Evolutionary conservation across 306 rosid genomes (phyloP), one percentile per base, ranked within the genome.

Genomic region (Vicia faba): DNA sequence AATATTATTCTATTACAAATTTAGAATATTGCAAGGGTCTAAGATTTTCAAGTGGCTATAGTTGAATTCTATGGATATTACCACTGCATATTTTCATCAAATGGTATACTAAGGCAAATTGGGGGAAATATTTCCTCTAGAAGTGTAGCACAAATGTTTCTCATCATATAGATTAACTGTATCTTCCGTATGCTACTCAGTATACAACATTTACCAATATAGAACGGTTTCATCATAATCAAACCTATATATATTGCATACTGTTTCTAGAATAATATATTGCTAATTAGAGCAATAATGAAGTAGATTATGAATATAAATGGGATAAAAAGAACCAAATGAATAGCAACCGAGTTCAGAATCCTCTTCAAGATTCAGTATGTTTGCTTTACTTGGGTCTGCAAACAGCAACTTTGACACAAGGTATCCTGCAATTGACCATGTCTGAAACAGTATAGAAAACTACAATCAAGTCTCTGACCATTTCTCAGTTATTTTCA

Each of bases 351-450:
- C n/a, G 0, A 56, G 97, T 48, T 86, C 90, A 45, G 95, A 77
- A 75, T 91, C 97, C 79, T 91, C 95, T 75, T 85, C 97, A 0
- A 87, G 84, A 48, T 78, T 74, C 43, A 91, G 72, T 44, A 91
- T 77, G 61, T 70, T 85, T 64, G 97, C 90, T 76, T 86, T 91
- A 35, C 81, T 77, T 6, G 95, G 92, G 25, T 91, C 87, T 13
- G 85, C 84, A 5, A 87, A 86, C 48, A 91, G 82, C 69, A 80
- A 66, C 75, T 87, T 91, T 8, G 88, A 76, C 54, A 86, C 90
- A 20, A 87, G 92, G n/a, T 80, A 86, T 64, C 97, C 95, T 11
- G 90, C 89, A 44, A 87, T 85, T 5, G 97, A 85, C 97, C 92
- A 91, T 14, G 97, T 87, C 61, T 86, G 97, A 40, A 31, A 85